A percentile compares a stretch with the other conserved stretches of the same genome.
Evolutionary conservation across 352 stramenopile species (phyloP).

Genomic region (Elongisporangium senticosum): DNA sequence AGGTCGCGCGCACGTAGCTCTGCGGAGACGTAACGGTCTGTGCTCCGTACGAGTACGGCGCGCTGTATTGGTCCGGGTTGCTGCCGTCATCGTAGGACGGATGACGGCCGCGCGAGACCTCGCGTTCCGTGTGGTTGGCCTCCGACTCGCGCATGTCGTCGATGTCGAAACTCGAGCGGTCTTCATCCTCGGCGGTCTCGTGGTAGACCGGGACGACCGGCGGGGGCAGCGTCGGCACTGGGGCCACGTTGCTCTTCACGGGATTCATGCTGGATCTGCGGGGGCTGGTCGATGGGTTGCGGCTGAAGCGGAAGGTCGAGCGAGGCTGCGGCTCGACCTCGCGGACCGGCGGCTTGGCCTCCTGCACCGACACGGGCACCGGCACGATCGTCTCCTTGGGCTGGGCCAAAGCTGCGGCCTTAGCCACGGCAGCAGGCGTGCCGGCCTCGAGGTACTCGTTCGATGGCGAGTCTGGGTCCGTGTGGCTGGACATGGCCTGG

Average conservation of each 20-base stretch:
- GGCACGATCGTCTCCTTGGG: constrained; percentile 4
- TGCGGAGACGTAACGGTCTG: constrained; percentile 62
- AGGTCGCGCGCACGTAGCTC: constrained; percentile 66
- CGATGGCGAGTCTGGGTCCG: constrained; percentile 34
- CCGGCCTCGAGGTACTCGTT: constrained; percentile 48
- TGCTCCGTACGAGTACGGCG: constrained; percentile 28
- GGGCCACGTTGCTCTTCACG: not conserved
- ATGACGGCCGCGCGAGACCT: constrained; percentile 16
- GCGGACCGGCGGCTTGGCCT: constrained; percentile 2
- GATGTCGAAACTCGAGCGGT: constrained; percentile 79
- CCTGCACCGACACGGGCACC: not conserved
- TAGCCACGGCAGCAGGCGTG: constrained; percentile 30
- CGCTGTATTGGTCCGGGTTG: constrained; percentile 14
- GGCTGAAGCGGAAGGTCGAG: constrained; percentile 11
- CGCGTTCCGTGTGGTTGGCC: constrained; percentile 37
- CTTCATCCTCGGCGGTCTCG: constrained; percentile 29
- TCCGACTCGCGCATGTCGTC: constrained; percentile 71
- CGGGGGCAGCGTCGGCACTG: constrained; percentile 11
- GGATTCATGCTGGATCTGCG: constrained; percentile 5
- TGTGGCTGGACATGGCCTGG: constrained; percentile 10
- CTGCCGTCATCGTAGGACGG: constrained; percentile 7
- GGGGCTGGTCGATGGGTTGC: constrained; percentile 13
- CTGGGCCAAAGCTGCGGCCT: constrained; percentile 11
- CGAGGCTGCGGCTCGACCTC: not conserved
- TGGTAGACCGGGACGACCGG: constrained; percentile 23